phyloP scores from a whole-genome alignment of 164 flowering plant genomes.

The Protea cynaroides region DNA sequence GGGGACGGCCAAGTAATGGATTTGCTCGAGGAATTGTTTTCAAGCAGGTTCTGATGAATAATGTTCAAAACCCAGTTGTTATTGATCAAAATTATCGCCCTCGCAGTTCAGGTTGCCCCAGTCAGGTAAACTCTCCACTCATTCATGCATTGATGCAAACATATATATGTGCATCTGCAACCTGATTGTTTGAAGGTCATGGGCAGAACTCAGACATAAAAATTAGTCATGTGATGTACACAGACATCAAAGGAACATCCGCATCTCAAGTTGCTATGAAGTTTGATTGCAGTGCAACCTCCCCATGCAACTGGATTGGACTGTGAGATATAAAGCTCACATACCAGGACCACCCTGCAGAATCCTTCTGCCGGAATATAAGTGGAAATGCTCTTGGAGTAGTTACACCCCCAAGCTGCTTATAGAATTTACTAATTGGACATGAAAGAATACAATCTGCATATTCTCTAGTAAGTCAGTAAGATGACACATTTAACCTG shows the following conservation, averaged over 20 bases:
- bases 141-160: neutral
- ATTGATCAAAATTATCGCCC: slow-evolving; percentile 28
- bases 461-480: no score
- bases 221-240: neutral
- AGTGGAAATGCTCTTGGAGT: no score
- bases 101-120: slow-evolving; percentile 9
- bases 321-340: no score
- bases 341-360: no score
- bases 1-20: slow-evolving; percentile 23
- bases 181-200: neutral
- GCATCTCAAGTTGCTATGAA: neutral
- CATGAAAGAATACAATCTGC: no score
- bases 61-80: slow-evolving; percentile 15
- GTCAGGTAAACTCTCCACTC: slow-evolving; percentile 5
- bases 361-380: no score
- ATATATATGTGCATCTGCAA: neutral
- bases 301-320: no score
- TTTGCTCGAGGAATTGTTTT: slow-evolving; percentile 16
- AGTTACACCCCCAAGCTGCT: slow-evolving; percentile 3
- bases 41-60: slow-evolving; percentile 12
- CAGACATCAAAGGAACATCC: slow-evolving; percentile 5
- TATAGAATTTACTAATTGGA: no score
- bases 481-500: no score
- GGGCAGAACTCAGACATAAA: neutral
- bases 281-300: neutral